phyloP scores from a whole-genome alignment of 1,284 basidiomycete species.

The Mycena sp. region DNA sequence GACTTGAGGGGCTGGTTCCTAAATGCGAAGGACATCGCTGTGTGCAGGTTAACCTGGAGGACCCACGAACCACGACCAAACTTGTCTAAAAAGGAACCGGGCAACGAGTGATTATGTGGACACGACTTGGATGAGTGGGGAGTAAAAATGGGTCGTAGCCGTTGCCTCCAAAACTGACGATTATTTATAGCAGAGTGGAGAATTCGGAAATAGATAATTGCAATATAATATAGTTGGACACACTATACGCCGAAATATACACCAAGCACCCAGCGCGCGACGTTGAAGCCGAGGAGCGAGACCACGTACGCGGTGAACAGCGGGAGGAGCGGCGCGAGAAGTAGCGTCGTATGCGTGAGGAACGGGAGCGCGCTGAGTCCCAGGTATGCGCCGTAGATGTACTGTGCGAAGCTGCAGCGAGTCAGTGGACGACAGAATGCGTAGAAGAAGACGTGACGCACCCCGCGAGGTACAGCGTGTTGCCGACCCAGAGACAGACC shows the following conservation, averaged over 20 bases:
- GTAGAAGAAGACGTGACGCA: conserved; percentile 47
- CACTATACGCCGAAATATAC: conserved; percentile 67
- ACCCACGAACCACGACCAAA: too few relatives aligned
- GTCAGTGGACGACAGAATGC: not conserved
- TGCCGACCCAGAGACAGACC: conserved; percentile 93
- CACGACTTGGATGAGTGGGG: too few relatives aligned
- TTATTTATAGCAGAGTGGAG: too few relatives aligned
- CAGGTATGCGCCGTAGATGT: conserved; percentile 90
- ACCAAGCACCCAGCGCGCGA: conserved; percentile 80
- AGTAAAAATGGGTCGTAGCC: too few relatives aligned
- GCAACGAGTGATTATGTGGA: too few relatives aligned
- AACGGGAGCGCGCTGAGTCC: conserved; percentile 93
- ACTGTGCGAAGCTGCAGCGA: conserved; percentile 77
- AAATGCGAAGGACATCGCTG: not conserved
- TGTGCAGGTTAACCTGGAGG: too few relatives aligned
- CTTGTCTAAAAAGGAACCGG: too few relatives aligned
- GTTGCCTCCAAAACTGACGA: too few relatives aligned
- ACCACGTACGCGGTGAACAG: conserved; percentile 86
- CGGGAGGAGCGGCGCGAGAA: conserved; percentile 87
- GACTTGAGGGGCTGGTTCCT: not conserved
- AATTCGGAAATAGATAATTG: too few relatives aligned
- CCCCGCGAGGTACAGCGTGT: conserved; percentile 90
- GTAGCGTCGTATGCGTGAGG: conserved; percentile 85
- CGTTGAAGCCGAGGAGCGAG: conserved; percentile 90
- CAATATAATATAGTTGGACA: too few relatives aligned